Percentiles rank a stretch among this genome's conserved stretches.
These are phyloP conservation scores for Verticillium nubilum DNA, from an alignment of 2,329 filamentous ascomycete genomes.

Conservation along the genomic window DNA sequence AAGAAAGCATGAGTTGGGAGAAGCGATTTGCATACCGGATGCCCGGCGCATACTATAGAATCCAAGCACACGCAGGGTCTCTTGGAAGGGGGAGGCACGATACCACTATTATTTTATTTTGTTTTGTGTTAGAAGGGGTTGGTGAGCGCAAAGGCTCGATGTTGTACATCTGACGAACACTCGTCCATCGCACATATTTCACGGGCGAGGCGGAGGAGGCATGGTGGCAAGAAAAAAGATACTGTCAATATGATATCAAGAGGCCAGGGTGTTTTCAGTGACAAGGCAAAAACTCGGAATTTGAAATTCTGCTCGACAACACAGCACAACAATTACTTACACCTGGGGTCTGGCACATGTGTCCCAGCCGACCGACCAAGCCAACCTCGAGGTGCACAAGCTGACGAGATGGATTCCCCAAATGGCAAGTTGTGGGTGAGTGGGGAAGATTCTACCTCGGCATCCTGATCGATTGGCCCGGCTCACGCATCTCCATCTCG, in stretches of 20 bases:
- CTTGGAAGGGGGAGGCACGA: background rate
- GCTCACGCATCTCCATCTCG: background rate
- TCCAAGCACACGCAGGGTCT: background rate
- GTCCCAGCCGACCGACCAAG: background rate
- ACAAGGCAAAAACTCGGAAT: too few species aligned
- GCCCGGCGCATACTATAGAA: background rate
- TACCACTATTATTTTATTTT: background rate
- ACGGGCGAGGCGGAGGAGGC: background rate
- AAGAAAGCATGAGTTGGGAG: background rate
- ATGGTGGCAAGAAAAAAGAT: background rate
- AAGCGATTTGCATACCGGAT: background rate
- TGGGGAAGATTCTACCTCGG: background rate
- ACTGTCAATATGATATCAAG: background rate
- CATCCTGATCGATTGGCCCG: background rate
- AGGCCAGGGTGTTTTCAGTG: too few species aligned
- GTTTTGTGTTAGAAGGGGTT: background rate
- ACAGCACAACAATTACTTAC: too few species aligned
- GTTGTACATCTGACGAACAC: background rate
- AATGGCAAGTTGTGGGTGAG: background rate
- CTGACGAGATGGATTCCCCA: background rate
- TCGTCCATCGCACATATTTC: background rate
- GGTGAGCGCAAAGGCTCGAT: background rate
- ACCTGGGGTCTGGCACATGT: too few species aligned
- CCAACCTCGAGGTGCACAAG: background rate
- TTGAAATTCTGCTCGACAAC: too few species aligned